phyloP scores from a whole-genome alignment of 129 eudicot species.

The Artemisia annua region DNA sequence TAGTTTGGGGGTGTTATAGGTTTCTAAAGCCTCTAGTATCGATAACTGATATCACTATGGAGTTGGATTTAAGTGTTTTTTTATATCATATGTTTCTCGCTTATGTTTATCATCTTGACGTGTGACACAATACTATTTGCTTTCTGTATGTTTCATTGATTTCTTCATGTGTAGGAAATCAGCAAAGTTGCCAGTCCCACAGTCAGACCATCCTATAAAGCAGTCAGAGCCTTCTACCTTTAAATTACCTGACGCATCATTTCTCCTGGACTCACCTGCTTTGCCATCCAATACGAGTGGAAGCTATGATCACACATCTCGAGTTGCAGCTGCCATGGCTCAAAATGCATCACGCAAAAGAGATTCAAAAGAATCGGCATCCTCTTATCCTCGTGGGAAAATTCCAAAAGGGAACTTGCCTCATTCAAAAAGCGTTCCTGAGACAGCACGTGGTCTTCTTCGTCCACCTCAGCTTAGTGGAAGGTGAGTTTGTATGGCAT shows the following conservation, averaged over 20 bases:
- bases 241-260: conserved; percentile 77
- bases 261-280: conserved; percentile 62
- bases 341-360: conserved; percentile 81
- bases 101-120: no score
- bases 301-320: conserved; percentile 69
- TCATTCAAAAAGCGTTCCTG: conserved; percentile 52
- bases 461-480: conserved; percentile 93
- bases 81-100: no score
- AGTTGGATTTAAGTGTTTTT: background rate
- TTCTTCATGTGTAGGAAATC: conserved; percentile 33
- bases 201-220: conserved; percentile 21
- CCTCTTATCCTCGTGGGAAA: conserved; percentile 59
- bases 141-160: conserved; percentile 13
- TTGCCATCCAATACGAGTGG: conserved; percentile 39
- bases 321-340: conserved; percentile 92
- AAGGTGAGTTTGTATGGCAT: conserved; percentile 52
- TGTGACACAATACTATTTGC: background rate
- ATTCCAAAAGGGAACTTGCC: conserved; percentile 73
- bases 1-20: no score
- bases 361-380: conserved; percentile 25
- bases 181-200: conserved; percentile 33
- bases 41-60: no score
- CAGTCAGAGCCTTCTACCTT: conserved; percentile 36
- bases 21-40: no score
- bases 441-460: conserved; percentile 57